Evolutionary conservation across 257 asterid genomes (phyloP).

Genomic region (Plantago ovata): DNA sequence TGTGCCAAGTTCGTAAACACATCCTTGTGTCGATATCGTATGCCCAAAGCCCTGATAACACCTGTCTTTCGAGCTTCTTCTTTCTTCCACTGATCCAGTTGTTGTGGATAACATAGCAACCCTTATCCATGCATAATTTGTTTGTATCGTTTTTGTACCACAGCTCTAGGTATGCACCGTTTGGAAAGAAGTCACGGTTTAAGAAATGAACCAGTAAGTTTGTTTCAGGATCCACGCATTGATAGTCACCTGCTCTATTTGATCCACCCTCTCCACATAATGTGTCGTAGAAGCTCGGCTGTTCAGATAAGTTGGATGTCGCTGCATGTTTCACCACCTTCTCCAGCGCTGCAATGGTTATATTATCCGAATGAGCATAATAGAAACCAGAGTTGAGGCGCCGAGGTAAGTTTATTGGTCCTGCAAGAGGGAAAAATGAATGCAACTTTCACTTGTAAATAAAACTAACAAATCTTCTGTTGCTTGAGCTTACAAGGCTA

Average conservation of each 20-base stretch:
- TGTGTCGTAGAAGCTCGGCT: constrained; percentile 85
- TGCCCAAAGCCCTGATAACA: constrained; percentile 77
- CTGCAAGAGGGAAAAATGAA: constrained; percentile 35
- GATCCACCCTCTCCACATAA: constrained; percentile 85
- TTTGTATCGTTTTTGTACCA: constrained; percentile 60
- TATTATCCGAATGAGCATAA: constrained; percentile 61
- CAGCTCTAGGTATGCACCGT: constrained; percentile 69
- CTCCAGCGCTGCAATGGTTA: constrained; percentile 59
- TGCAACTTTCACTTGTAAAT: neutral
- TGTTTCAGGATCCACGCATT: constrained; percentile 73
- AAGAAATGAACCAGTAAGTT: constrained; percentile 66
- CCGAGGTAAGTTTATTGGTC: constrained; percentile 86
- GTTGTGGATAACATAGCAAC: constrained; percentile 68
- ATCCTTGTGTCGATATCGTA: constrained; percentile 68
- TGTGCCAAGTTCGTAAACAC: constrained; percentile 70
- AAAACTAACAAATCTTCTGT: neutral
- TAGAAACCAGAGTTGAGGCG: constrained; percentile 97
- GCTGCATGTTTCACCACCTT: constrained; percentile 87
- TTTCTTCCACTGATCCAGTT: constrained; percentile 77
- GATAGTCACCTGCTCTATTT: constrained; percentile 54
- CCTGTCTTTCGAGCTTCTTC: constrained; percentile 79
- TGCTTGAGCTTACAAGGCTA: neutral
- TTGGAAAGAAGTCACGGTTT: constrained; percentile 73
- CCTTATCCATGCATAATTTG: constrained; percentile 47
- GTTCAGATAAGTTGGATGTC: constrained; percentile 74